These are phyloP conservation scores for Leptographium galeiforme DNA, from an alignment of 2,329 filamentous ascomycete genomes.

Conservation along the genomic window DNA sequence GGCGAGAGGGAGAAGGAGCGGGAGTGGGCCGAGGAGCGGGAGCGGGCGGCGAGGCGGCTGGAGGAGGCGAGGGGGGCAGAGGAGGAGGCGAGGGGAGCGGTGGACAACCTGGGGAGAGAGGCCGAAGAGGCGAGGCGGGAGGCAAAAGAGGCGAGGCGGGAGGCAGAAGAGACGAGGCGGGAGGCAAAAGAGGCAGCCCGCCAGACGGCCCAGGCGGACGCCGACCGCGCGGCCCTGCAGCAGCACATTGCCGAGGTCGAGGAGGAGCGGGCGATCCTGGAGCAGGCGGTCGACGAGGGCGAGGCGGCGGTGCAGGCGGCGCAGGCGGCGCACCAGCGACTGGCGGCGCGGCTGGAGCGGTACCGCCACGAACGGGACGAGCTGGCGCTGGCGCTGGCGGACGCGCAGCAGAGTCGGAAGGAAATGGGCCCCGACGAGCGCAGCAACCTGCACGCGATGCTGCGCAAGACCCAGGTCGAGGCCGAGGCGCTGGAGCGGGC, in stretches of 20 bases:
- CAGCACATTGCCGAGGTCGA: constrained; percentile 42
- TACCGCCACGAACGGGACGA: constrained; percentile 34
- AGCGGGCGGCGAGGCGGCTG: too few species aligned
- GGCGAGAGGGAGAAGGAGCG: constrained; percentile 7
- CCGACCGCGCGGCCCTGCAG: constrained; percentile 38
- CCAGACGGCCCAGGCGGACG: constrained; percentile 44
- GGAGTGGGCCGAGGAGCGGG: neutral
- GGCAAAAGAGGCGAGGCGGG: constrained; percentile 27
- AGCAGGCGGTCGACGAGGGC: constrained; percentile 30
- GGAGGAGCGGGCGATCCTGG: constrained; percentile 43
- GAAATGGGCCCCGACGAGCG: constrained; percentile 39
- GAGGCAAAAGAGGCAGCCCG: constrained; percentile 30
- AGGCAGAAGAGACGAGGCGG: constrained; percentile 45
- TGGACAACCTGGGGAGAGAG: too few species aligned
- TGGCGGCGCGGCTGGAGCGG: constrained; percentile 36
- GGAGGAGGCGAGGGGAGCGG: too few species aligned
- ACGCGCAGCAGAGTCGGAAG: constrained; percentile 16
- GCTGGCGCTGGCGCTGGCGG: constrained; percentile 19
- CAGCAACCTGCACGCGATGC: constrained; percentile 44
- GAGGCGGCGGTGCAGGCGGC: constrained; percentile 22
- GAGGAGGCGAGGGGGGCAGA: too few species aligned
- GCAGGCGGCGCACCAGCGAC: constrained; percentile 12
- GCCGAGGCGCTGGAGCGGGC: constrained; percentile 59
- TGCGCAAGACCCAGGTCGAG: constrained; percentile 50
- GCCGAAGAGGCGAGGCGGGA: neutral